Percentiles rank a stretch among this genome's conserved stretches.
phyloP scores from a whole-genome alignment of 352 stramenopile species.

The Phytophthora citrophthora region DNA sequence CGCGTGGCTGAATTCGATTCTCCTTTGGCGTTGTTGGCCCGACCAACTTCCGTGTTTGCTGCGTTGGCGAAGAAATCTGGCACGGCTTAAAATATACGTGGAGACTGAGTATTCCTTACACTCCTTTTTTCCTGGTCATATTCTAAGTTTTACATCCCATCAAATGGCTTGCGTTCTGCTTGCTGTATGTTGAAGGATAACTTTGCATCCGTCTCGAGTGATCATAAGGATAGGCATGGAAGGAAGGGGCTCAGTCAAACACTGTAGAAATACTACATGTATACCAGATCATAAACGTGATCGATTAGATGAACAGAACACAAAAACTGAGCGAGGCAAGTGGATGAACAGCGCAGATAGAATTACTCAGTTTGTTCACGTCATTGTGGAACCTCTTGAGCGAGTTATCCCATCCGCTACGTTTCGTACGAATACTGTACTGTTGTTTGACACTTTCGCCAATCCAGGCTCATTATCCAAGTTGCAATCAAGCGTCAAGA shows the following conservation, averaged over 20 bases:
- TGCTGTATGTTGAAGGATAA: too few relatives aligned
- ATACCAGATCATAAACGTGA: too few relatives aligned
- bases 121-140: too few relatives aligned
- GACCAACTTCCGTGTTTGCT: conserved; percentile 80
- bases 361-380: background rate
- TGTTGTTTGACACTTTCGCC: background rate
- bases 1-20: conserved; percentile 91
- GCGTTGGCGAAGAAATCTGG: conserved; percentile 41
- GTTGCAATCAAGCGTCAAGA: background rate
- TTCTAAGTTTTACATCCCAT: too few relatives aligned
- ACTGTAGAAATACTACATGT: too few relatives aligned
- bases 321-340: background rate
- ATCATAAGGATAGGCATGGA: background rate
- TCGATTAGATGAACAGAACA: background rate
- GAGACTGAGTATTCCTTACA: too few relatives aligned
- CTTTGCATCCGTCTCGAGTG: background rate
- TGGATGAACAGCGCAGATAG: background rate
- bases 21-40: conserved; percentile 75
- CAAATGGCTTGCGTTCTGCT: too few relatives aligned
- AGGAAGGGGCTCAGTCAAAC: too few relatives aligned
- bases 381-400: background rate
- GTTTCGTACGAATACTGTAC: too few relatives aligned
- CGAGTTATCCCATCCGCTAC: too few relatives aligned
- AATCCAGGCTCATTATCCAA: background rate
- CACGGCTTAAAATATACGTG: too few relatives aligned